Conservation (phyloP, 345 rosid species). For the Corchorus olitorius region DNA sequence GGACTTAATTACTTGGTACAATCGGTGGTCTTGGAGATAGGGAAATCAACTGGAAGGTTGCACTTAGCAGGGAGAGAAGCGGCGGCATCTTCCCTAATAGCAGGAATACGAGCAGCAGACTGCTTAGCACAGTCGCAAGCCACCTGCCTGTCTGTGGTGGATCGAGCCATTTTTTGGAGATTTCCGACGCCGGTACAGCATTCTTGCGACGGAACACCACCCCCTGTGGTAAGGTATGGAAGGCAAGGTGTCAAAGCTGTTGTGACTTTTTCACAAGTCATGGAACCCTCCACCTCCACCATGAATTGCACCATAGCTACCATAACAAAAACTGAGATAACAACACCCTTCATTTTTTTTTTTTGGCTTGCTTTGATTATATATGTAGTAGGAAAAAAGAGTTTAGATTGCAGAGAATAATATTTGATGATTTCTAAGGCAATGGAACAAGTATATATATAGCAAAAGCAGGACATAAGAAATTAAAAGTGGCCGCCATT, state of each 20-base stretch:
- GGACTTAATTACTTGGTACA: conserved; percentile 16
- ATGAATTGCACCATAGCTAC: not conserved
- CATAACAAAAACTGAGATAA: not conserved
- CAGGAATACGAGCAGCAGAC: not conserved
- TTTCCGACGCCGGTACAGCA: conserved; percentile 20
- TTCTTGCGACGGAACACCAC: not conserved
- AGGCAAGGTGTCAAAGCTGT: conserved; percentile 19
- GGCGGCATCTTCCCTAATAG: conserved; percentile 22
- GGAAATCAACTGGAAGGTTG: not conserved
- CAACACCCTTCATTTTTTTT: not conserved
- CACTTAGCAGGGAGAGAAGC: conserved; percentile 20
- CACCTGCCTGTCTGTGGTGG: conserved; percentile 22
- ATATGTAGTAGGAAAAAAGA: no score
- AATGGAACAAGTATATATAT: no score
- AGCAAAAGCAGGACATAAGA: no score
- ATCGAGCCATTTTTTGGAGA: not conserved
- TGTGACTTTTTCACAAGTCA: conserved; percentile 18
- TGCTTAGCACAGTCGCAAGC: conserved; percentile 30
- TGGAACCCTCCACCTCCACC: not conserved
- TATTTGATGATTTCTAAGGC: no score
- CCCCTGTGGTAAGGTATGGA: not conserved
- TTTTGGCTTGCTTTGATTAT: not conserved
- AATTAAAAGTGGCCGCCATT: no score
- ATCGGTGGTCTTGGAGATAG: conserved; percentile 21
- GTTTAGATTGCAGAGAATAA: no score